Conservation (phyloP, 345 rosid genomes). For the Eutrema heterophyllum region DNA sequence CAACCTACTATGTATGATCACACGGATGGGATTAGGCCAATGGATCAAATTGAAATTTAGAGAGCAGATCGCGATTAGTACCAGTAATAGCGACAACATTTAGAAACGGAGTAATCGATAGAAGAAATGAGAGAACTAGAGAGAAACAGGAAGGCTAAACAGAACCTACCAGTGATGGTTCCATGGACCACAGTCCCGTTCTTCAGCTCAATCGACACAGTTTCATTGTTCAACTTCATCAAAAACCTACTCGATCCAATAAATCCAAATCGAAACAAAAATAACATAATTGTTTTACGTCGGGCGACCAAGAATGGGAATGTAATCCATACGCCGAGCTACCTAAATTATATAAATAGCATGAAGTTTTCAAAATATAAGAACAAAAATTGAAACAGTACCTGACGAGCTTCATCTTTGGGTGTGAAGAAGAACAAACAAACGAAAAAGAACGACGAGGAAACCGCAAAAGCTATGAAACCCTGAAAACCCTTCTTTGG, state of each 20-base stretch:
- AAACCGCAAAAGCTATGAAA: not conserved
- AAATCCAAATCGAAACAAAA: not conserved
- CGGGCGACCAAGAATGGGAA: not conserved
- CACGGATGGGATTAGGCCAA: not conserved
- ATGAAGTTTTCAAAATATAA: not conserved
- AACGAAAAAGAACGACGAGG: not conserved
- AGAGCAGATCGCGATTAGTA: slow-evolving; percentile 2
- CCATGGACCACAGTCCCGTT: slow-evolving; percentile 94
- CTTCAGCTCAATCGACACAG: slow-evolving; percentile 94
- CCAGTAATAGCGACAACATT: slow-evolving; percentile 8
- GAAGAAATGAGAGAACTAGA: slow-evolving; percentile 1
- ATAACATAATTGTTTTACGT: not conserved
- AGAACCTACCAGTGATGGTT: slow-evolving; percentile 71
- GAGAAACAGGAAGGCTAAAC: not conserved
- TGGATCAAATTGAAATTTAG: not conserved
- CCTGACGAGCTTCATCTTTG: slow-evolving; percentile 53
- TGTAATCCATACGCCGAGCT: not conserved
- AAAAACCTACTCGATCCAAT: slow-evolving; percentile 57
- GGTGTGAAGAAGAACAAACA: slow-evolving; percentile 2
- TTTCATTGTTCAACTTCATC: slow-evolving; percentile 98
- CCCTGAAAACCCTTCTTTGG: slow-evolving; percentile 23
- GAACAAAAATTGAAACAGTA: slow-evolving; percentile 1
- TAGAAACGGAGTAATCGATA: slow-evolving; percentile 2
- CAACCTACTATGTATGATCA: not conserved
- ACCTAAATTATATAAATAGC: not conserved